Evolutionary conservation across 306 rosid genomes (phyloP).

Genomic region (Trichosanthes cucumerina): DNA sequence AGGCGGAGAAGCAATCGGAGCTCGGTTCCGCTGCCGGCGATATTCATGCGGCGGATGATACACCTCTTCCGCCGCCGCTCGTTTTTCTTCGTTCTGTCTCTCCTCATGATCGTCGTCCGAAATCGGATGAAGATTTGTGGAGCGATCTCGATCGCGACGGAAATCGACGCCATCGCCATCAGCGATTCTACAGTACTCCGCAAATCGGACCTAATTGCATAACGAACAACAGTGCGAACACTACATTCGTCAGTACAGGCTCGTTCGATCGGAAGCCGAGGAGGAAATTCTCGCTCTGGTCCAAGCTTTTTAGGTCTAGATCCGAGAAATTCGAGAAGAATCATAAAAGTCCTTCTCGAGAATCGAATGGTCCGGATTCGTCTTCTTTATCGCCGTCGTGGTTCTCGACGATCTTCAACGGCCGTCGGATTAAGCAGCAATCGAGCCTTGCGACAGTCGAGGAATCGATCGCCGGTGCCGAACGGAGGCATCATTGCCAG

Average conservation of each 20-base stretch:
- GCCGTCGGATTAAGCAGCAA: constrained; percentile 26
- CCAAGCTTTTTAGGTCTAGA: constrained; percentile 40
- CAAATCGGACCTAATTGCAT: constrained; percentile 54
- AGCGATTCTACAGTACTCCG: constrained; percentile 65
- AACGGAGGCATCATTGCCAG: constrained; percentile 18
- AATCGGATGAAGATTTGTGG: constrained; percentile 45
- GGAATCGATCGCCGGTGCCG: not conserved
- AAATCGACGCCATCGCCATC: not conserved
- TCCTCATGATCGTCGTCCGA: constrained; percentile 68
- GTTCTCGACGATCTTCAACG: constrained; percentile 46
- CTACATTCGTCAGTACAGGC: not conserved
- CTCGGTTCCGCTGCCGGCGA: constrained; percentile 25
- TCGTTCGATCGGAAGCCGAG: constrained; percentile 33
- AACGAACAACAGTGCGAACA: not conserved
- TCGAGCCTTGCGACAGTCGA: constrained; percentile 13
- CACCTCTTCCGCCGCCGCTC: constrained; percentile 16
- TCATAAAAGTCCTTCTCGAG: constrained; percentile 8
- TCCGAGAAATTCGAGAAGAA: constrained; percentile 43
- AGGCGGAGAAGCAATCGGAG: constrained; percentile 35
- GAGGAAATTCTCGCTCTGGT: constrained; percentile 33
- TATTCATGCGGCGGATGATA: not conserved
- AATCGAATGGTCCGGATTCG: constrained; percentile 18
- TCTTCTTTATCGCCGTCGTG: constrained; percentile 50
- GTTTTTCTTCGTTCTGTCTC: constrained; percentile 86
- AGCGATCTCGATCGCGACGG: constrained; percentile 16